Base-by-base conservation (phyloP, 768 basidiomycete genomes). In the Saitozyma sp. region DNA sequence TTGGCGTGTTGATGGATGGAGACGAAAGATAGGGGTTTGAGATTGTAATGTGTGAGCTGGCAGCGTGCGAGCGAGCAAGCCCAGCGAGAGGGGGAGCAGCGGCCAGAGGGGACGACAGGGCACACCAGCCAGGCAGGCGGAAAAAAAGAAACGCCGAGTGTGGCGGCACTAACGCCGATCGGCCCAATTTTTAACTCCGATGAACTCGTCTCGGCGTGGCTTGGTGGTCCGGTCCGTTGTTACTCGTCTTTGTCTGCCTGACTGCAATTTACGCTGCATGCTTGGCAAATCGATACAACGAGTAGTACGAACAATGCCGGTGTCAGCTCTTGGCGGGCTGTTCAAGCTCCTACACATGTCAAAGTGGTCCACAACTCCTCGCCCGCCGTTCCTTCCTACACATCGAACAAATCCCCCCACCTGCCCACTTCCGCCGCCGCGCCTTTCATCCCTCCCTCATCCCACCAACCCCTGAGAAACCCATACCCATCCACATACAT, bases 381-480 rank as follows among this genome's bases (percentile, higher is more conserved):
- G 29, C 5, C 29, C 29, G 5, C 29, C 29, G 2, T 29, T 29
- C 29, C 48, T 3, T 29, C 20, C 17, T 41, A 73, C 17, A 51
- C 59, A 63, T 66, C 67, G 50, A 73, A 58, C 49, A 71, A 17
- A 16, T 73, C 71, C 1, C 62, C 62, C 74, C 74, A 75, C 56
- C 64, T 65, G 9, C 74, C 74, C 0, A 75, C 63, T 54, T 75
- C 71, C 20, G 59, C 68, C 17, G 71, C 74, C 45, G 60, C 42
- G 42, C 50, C 58, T 62, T 67, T 75, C 69, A 75, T 69, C 14
- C 57, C 67, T 5, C 37, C 46, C 41, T 73, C 69, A 60, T 71
- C 71, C 74, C 74, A 75, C 62, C 61, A 68, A 3, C 74, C 74
- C 48, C 61, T 49, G 43, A 71, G 41, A 54, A 73, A 75, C 11